These are phyloP conservation scores for Rhamnella rubrinervis DNA, from an alignment of 331 rosid species.

Conservation along the genomic window DNA sequence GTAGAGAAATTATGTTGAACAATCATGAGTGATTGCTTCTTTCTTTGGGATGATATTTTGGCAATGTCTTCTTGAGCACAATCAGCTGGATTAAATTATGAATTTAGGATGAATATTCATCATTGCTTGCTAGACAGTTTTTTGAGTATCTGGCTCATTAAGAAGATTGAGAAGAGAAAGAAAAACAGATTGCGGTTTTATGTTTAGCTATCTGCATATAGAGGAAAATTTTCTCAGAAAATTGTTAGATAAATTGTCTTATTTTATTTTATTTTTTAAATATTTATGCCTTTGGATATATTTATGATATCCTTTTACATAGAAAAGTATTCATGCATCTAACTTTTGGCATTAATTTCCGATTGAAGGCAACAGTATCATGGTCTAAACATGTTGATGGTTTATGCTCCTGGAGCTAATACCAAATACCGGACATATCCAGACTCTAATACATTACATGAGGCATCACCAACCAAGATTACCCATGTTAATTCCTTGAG, in stretches of 20 bases:
- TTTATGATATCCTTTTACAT: not conserved
- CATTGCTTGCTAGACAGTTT: not conserved
- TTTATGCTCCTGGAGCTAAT: conserved; percentile 56
- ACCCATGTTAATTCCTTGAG: conserved; percentile 51
- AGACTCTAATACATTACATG: conserved; percentile 38
- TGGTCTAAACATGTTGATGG: conserved; percentile 82
- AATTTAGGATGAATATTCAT: not conserved
- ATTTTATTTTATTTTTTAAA: not conserved
- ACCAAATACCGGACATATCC: conserved; percentile 35
- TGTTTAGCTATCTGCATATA: too few relatives aligned
- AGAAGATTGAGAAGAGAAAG: not conserved
- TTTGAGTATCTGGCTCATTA: not conserved
- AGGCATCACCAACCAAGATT: conserved; percentile 47
- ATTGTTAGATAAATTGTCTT: not conserved
- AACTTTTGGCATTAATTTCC: conserved; percentile 5
- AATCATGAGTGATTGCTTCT: not conserved
- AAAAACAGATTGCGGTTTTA: not conserved
- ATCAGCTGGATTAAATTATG: not conserved
- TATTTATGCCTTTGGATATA: not conserved
- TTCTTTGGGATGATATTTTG: not conserved
- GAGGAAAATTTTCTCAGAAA: not conserved
- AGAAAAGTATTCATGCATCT: not conserved
- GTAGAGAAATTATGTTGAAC: not conserved
- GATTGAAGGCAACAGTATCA: conserved; percentile 43
- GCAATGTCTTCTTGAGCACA: not conserved